Evolutionary conservation across 768 basidiomycete species (phyloP).

Genomic region (Termitomyces sp.): DNA sequence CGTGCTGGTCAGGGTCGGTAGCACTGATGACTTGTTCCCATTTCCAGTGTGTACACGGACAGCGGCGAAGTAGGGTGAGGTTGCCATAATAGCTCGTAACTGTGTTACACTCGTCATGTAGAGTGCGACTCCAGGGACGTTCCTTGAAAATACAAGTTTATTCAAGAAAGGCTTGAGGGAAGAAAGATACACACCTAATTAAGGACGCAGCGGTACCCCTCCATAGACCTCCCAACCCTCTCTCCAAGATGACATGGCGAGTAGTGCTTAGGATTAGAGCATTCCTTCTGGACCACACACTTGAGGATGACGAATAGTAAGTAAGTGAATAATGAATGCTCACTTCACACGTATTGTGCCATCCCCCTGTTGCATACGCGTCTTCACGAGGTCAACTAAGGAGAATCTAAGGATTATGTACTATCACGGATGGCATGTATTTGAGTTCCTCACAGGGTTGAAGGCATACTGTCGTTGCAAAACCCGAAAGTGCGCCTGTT

Average conservation of each 20-base stretch:
- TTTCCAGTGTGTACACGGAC: constrained; percentile 19
- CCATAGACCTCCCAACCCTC: constrained; percentile 78
- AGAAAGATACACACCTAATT: constrained; percentile 41
- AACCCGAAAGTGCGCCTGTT: constrained; percentile 72
- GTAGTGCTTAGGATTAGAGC: constrained; percentile 43
- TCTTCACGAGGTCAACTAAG: constrained; percentile 85
- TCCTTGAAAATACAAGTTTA: constrained; percentile 37
- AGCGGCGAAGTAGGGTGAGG: constrained; percentile 59
- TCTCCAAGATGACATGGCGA: constrained; percentile 49
- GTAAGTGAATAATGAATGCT: constrained; percentile 7
- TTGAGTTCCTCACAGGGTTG: constrained; percentile 58
- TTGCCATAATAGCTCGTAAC: constrained; percentile 71
- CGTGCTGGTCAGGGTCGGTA: constrained; percentile 64
- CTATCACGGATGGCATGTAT: not conserved
- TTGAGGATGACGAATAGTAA: not conserved
- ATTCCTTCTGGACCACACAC: constrained; percentile 22
- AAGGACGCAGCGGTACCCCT: constrained; percentile 82
- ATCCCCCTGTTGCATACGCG: constrained; percentile 83
- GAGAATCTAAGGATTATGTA: not conserved
- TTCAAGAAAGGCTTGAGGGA: not conserved
- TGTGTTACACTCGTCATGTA: constrained; percentile 88
- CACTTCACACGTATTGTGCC: constrained; percentile 32
- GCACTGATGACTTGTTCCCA: constrained; percentile 37
- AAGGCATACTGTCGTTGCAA: constrained; percentile 66
- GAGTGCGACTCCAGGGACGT: constrained; percentile 88